Conservation (phyloP, 257 asterid species). For the Echites panduratus region DNA sequence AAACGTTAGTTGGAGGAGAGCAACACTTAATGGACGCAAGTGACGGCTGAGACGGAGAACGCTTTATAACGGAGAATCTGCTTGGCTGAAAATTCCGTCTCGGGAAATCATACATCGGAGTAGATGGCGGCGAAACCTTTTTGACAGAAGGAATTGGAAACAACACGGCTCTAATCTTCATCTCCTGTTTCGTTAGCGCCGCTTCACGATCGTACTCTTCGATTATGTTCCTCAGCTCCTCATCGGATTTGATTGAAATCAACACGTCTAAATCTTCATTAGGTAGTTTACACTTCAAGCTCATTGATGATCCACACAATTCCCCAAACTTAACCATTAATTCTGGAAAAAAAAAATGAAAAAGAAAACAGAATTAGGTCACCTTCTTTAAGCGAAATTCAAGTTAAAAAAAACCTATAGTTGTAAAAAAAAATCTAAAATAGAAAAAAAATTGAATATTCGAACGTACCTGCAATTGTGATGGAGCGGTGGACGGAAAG, state of each 20-base stretch:
- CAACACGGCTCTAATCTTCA: conserved; percentile 66
- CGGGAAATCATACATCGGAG: conserved; percentile 61
- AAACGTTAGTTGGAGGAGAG: background rate
- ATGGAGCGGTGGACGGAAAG: conserved; percentile 51
- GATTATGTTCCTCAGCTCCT: conserved; percentile 52
- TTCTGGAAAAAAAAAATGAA: conserved; percentile 26
- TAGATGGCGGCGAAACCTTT: conserved; percentile 53
- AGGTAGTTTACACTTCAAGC: conserved; percentile 68
- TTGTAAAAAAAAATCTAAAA: background rate
- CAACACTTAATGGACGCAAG: background rate
- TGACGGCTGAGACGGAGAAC: conserved; percentile 17
- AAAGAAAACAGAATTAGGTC: background rate
- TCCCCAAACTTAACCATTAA: conserved; percentile 74
- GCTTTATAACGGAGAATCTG: conserved; percentile 16
- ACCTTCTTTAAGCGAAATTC: background rate
- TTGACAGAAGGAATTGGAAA: conserved; percentile 40
- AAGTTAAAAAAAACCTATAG: background rate
- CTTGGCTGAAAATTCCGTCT: conserved; percentile 12
- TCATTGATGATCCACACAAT: conserved; percentile 56
- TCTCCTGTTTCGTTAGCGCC: conserved; percentile 26
- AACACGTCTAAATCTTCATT: conserved; percentile 71
- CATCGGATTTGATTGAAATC: conserved; percentile 61
- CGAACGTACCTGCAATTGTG: conserved; percentile 22
- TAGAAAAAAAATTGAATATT: background rate
- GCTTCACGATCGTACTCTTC: conserved; percentile 59